Percentiles rank a stretch among this genome's conserved stretches.
phyloP scores from a whole-genome alignment of 2,329 filamentous ascomycete species.

The Hypomyces perniciosus region DNA sequence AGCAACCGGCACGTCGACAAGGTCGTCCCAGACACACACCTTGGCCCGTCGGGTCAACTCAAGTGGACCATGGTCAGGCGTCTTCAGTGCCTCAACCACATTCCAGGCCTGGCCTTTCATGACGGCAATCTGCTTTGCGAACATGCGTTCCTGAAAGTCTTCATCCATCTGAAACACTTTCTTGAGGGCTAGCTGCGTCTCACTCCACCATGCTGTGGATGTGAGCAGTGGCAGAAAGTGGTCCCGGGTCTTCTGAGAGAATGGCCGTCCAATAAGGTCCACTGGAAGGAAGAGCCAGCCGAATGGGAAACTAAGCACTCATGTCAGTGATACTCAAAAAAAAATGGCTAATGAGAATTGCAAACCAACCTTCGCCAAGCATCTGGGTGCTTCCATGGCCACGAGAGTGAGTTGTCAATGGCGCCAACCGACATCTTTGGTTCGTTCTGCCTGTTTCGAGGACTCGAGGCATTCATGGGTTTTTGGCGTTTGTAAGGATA shows the following conservation, averaged over 20 bases:
- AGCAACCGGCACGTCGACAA: constrained; percentile 92
- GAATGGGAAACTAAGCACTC: constrained; percentile 76
- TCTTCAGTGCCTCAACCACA: constrained; percentile 94
- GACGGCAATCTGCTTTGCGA: constrained; percentile 93
- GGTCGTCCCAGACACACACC: constrained; percentile 96
- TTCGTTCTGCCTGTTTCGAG: constrained; percentile 37
- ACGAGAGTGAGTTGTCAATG: constrained; percentile 96
- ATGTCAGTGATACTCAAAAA: neutral
- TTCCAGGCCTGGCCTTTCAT: constrained; percentile 99
- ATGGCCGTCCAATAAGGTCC: constrained; percentile 90
- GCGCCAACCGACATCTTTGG: constrained; percentile 75
- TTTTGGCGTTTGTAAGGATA: constrained; percentile 73
- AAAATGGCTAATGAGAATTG: neutral
- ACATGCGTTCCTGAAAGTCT: constrained; percentile 98
- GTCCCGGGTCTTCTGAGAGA: constrained; percentile 86
- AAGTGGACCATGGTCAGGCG: constrained; percentile 82
- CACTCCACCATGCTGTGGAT: constrained; percentile 93
- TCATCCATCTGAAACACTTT: constrained; percentile 85
- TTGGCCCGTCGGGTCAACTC: constrained; percentile 85
- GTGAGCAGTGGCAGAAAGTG: constrained; percentile 96
- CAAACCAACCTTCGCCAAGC: constrained; percentile 57
- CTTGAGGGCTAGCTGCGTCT: constrained; percentile 82
- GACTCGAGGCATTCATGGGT: constrained; percentile 71
- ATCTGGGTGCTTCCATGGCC: constrained; percentile 99
- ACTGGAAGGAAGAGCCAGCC: constrained; percentile 98